Evolutionary conservation across 2,329 filamentous ascomycete species (phyloP).

Genomic region (Graphiopsis chlorocephala): DNA sequence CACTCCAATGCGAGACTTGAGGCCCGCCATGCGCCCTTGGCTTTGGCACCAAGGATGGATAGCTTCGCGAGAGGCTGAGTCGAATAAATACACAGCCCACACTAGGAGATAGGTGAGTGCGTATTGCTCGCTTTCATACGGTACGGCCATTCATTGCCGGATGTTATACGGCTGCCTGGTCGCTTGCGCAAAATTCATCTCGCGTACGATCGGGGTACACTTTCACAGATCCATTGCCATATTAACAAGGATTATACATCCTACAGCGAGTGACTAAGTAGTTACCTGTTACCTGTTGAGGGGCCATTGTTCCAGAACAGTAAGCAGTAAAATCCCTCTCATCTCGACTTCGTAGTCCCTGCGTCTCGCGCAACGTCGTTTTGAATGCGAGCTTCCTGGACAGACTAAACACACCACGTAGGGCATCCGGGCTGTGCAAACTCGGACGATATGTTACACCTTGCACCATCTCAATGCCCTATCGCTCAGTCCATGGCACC

Average conservation of each 20-base stretch:
- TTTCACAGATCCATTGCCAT: neutral
- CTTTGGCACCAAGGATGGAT: constrained; percentile 14
- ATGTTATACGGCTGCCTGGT: constrained; percentile 4
- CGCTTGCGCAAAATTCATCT: constrained; percentile 5
- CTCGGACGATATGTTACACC: neutral
- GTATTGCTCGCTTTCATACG: neutral
- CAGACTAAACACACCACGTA: neutral
- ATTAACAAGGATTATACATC: neutral
- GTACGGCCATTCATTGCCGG: constrained; percentile 5
- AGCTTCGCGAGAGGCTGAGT: constrained; percentile 6
- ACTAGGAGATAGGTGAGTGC: constrained; percentile 1
- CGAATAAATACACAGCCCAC: constrained; percentile 5
- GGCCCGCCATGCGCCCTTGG: constrained; percentile 12
- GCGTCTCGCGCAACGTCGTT: neutral
- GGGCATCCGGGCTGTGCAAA: neutral
- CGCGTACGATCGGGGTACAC: neutral
- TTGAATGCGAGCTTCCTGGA: neutral
- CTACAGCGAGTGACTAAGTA: neutral
- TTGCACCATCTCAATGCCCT: constrained; percentile 2
- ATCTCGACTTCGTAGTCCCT: constrained; percentile 3
- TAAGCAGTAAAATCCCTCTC: constrained; percentile 1
- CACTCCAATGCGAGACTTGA: constrained; percentile 10
- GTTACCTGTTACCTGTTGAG: neutral
- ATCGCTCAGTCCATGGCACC: neutral
- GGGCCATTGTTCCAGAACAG: constrained; percentile 1